phyloP scores from a whole-genome alignment of 176 grass and related monocot genomes.

The Zoysia pacifica region DNA sequence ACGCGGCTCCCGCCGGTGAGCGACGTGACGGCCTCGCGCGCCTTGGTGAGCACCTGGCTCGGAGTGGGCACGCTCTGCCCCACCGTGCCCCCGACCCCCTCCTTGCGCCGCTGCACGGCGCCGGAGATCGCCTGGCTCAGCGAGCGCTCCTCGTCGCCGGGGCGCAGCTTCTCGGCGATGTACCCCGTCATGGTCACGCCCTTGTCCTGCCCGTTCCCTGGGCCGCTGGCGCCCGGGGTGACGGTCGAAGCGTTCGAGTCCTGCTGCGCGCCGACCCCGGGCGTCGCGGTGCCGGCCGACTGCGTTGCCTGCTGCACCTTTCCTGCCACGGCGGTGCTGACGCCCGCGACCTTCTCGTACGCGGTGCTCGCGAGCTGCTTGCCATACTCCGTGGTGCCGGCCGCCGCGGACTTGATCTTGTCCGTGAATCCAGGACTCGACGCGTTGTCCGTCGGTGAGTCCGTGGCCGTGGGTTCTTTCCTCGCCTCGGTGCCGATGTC shows the following conservation, averaged over 20 bases:
- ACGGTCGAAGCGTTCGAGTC: not conserved
- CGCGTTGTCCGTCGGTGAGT: not conserved
- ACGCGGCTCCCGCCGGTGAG: conserved; percentile 52
- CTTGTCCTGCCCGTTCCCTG: conserved; percentile 44
- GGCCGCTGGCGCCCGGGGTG: not conserved
- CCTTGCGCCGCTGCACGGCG: conserved; percentile 57
- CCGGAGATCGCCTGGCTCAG: conserved; percentile 68
- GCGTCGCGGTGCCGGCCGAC: too few relatives aligned
- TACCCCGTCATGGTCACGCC: conserved; percentile 51
- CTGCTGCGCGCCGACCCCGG: not conserved
- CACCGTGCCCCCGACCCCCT: conserved; percentile 34
- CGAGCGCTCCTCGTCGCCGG: conserved; percentile 62
- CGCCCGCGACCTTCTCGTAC: conserved; percentile 65
- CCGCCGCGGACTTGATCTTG: conserved; percentile 58
- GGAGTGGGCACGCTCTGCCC: conserved; percentile 31
- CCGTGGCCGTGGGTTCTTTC: conserved; percentile 21
- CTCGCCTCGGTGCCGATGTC: not conserved
- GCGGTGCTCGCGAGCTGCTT: conserved; percentile 58
- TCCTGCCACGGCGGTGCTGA: conserved; percentile 5
- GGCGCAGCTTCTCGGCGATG: conserved; percentile 72
- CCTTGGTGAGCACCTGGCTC: conserved; percentile 26
- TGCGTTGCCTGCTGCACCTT: too few relatives aligned
- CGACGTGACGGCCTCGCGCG: conserved; percentile 58
- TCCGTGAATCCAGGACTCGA: conserved; percentile 43
- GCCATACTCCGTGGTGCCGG: conserved; percentile 57